Evolutionary conservation across 2,329 filamentous ascomycete species (phyloP).

Genomic region (Monosporascus sp.): DNA sequence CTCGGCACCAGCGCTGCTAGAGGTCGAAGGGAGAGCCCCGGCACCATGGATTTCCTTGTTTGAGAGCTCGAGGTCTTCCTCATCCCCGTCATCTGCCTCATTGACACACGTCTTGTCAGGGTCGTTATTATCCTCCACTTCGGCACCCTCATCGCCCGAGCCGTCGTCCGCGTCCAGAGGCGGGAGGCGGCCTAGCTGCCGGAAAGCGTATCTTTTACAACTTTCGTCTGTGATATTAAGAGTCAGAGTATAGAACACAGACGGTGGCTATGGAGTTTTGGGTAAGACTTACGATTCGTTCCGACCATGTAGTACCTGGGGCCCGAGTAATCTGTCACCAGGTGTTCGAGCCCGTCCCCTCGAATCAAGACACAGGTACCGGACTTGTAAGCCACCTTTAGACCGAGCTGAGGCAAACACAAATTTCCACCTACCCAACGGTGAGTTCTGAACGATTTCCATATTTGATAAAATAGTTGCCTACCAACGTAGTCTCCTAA

Average conservation of each 20-base stretch:
- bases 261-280: no score
- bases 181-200: background rate
- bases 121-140: background rate
- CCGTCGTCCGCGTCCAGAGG: background rate
- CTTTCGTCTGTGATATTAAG: constrained; percentile 1
- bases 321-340: constrained; percentile 6
- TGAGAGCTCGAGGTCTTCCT: background rate
- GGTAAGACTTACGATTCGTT: constrained; percentile 1
- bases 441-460: no score
- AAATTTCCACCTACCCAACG: background rate
- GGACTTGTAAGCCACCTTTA: constrained; percentile 7
- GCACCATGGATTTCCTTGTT: no score
- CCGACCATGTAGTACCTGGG: constrained; percentile 6
- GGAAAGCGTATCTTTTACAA: background rate
- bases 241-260: no score
- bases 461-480: background rate
- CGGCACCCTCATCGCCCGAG: background rate
- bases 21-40: no score
- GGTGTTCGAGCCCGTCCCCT: constrained; percentile 5
- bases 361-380: constrained; percentile 8
- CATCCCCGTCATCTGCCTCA: background rate
- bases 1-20: no score
- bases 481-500: constrained; percentile 3
- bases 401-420: constrained; percentile 5
- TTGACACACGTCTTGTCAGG: background rate